Evolutionary conservation across 2,329 filamentous ascomycete species (phyloP).

Genomic region (Trichoderma sp.): DNA sequence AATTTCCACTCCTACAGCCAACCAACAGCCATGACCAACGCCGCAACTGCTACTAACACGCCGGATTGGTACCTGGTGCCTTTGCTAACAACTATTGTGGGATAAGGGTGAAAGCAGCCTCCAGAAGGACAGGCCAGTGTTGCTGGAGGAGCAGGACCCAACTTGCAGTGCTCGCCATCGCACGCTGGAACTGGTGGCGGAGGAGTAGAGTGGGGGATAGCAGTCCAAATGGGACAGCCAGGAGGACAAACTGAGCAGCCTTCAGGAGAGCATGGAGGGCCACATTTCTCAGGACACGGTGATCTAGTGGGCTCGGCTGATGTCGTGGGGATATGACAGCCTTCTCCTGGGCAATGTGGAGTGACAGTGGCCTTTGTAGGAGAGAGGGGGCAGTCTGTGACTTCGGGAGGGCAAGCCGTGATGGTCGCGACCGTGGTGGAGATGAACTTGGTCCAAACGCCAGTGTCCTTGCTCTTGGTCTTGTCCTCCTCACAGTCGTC

Average conservation of each 20-base stretch:
- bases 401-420: slow-evolving; percentile 52
- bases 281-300: not conserved
- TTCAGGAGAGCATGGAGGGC: not conserved
- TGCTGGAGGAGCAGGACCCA: not conserved
- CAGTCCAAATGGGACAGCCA: not conserved
- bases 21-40: not conserved
- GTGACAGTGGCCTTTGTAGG: not conserved
- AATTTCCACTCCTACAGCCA: not conserved
- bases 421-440: slow-evolving; percentile 28
- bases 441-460: not conserved
- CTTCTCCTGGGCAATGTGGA: not conserved
- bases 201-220: not conserved
- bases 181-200: not conserved
- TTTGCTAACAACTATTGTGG: slow-evolving; percentile 23
- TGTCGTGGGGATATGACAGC: not conserved
- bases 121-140: slow-evolving; percentile 4
- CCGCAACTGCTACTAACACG: not conserved
- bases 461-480: not conserved
- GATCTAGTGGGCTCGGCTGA: not conserved
- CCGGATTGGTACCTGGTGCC: slow-evolving; percentile 14
- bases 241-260: not conserved
- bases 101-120: not conserved
- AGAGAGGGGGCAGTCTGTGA: slow-evolving; percentile 54
- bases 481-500: slow-evolving; percentile 15
- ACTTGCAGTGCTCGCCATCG: slow-evolving; percentile 3